A percentile compares a stretch with the other conserved stretches of the same genome.
Evolutionary conservation across 768 basidiomycete genomes (phyloP).

Genomic region (Serendipita sp.): DNA sequence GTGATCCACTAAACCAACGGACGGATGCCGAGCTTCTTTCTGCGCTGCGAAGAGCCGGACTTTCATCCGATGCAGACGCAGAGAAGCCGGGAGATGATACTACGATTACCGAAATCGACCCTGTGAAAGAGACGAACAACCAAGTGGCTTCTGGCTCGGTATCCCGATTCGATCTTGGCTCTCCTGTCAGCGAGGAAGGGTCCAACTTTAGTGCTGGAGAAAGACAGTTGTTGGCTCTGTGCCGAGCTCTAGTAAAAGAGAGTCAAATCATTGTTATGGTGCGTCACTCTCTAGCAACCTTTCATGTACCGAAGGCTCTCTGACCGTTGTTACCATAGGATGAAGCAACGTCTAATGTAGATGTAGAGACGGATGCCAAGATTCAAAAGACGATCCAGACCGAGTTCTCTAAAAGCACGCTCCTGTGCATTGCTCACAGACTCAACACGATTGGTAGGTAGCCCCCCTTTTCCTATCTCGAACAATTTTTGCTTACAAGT

Average conservation of each 20-base stretch:
- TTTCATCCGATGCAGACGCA: constrained; percentile 14
- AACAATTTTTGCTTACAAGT: background rate
- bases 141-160: background rate
- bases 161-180: background rate
- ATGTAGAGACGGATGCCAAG: constrained; percentile 45
- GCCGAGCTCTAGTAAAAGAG: constrained; percentile 44
- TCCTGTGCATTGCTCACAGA: constrained; percentile 42
- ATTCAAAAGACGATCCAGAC: constrained; percentile 46
- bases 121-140: background rate
- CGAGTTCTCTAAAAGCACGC: constrained; percentile 38
- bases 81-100: background rate
- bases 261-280: constrained; percentile 43
- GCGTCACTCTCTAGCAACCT: constrained; percentile 11
- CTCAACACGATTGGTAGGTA: constrained; percentile 38
- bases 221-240: constrained; percentile 45
- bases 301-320: background rate
- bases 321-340: constrained; percentile 23
- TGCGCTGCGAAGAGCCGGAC: constrained; percentile 41
- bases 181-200: constrained; percentile 19
- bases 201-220: constrained; percentile 54
- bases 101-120: background rate
- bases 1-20: constrained; percentile 35
- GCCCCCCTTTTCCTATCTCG: constrained; percentile 12
- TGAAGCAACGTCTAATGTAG: constrained; percentile 46
- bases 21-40: constrained; percentile 49